These are phyloP conservation scores for Fagopyrum tataricum DNA, from an alignment of 148 eudicot species.

Conservation along the genomic window DNA sequence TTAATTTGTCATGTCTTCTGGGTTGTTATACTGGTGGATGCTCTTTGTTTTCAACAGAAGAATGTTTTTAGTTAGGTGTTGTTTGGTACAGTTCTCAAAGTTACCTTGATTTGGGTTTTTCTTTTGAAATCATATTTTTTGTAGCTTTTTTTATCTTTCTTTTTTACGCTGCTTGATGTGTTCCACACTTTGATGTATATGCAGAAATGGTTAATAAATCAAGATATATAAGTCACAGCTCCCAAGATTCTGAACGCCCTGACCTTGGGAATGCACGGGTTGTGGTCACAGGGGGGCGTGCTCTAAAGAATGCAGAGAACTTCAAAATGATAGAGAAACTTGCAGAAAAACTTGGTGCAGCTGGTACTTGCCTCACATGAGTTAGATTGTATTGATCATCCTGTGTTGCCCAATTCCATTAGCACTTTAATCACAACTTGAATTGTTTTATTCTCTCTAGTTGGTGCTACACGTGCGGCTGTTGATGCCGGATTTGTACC, in stretches of 20 bases:
- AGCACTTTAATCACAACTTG: background rate
- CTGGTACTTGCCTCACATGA: conserved; percentile 38
- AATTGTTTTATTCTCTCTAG: conserved; percentile 26
- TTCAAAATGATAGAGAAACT: conserved; percentile 86
- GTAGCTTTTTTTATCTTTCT: background rate
- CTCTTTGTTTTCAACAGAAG: background rate
- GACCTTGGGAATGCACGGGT: conserved; percentile 92
- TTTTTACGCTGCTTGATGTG: background rate
- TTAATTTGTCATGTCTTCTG: background rate
- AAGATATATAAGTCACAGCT: conserved; percentile 46
- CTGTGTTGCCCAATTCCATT: background rate
- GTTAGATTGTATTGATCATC: background rate
- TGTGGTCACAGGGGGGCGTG: conserved; percentile 90
- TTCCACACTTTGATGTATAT: conserved; percentile 11
- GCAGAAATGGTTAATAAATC: conserved; percentile 59
- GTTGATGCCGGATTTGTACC: conserved; percentile 98
- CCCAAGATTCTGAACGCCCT: conserved; percentile 85
- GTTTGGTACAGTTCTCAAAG: background rate
- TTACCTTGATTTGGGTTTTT: background rate
- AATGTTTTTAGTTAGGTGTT: background rate
- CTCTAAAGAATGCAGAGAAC: conserved; percentile 77
- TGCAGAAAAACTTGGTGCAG: conserved; percentile 96
- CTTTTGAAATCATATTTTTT: background rate
- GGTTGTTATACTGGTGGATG: background rate
- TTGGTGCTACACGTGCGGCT: conserved; percentile 98